phyloP scores from a whole-genome alignment of 805 yeast genomes.

The Hanseniaspora lachancei region DNA sequence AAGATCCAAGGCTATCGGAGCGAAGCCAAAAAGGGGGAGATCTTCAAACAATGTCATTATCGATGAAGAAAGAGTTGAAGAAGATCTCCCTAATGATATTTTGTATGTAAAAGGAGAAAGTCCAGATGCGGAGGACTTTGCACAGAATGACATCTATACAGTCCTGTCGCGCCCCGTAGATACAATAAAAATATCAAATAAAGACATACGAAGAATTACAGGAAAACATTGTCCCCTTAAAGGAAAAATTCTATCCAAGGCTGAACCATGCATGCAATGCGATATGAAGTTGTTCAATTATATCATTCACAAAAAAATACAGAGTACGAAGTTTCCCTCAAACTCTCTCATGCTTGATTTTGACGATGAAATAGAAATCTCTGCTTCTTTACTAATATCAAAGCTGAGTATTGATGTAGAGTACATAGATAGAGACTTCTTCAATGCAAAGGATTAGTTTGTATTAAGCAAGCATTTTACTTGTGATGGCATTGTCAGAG shows the following conservation, averaged over 20 bases:
- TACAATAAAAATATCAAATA: background rate
- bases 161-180: background rate
- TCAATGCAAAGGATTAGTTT: background rate
- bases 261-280: background rate
- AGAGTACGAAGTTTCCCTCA: background rate
- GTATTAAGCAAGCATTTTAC: background rate
- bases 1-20: background rate
- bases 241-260: background rate
- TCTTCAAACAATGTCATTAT: background rate
- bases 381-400: background rate
- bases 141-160: background rate
- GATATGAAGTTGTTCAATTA: constrained; percentile 6
- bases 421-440: background rate
- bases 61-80: background rate
- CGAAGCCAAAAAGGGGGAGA: background rate
- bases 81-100: background rate
- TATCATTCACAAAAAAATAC: constrained; percentile 1
- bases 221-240: background rate
- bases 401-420: background rate
- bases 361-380: background rate
- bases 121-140: background rate
- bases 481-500: background rate
- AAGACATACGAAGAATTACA: background rate
- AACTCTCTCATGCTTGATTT: background rate
- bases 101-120: constrained; percentile 1